These are phyloP conservation scores for Coemansia sp. DNA, from an alignment of 192 early-diverging fungal genomes.

Conservation along the genomic window DNA sequence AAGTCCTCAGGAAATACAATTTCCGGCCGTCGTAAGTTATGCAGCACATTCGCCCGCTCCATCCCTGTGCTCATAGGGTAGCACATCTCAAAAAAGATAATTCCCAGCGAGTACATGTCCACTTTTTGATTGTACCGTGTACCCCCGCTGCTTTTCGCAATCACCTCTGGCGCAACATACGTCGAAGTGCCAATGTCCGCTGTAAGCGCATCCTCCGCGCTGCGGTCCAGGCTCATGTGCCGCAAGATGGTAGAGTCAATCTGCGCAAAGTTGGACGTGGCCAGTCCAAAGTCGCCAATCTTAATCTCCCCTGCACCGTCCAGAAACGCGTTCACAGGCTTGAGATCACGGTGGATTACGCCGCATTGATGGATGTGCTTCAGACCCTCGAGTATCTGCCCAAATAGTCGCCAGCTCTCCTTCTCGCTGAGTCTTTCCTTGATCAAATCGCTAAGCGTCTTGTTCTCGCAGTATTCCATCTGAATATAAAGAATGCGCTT, in stretches of 20 bases:
- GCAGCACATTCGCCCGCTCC: slow-evolving; percentile 78
- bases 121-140: slow-evolving; percentile 73
- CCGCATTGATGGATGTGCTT: slow-evolving; percentile 85
- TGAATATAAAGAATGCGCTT: slow-evolving; percentile 68
- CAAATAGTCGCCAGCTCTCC: slow-evolving; percentile 80
- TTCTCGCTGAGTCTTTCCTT: slow-evolving; percentile 75
- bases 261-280: slow-evolving; percentile 58
- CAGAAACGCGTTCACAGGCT: slow-evolving; percentile 71
- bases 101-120: slow-evolving; percentile 95
- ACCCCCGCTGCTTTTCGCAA: slow-evolving; percentile 41
- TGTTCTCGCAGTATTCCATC: slow-evolving; percentile 98
- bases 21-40: slow-evolving; percentile 61
- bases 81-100: slow-evolving; percentile 94
- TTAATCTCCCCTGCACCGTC: slow-evolving; percentile 59
- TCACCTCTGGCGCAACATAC: slow-evolving; percentile 75
- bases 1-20: slow-evolving; percentile 58
- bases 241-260: slow-evolving; percentile 29
- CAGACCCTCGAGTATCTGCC: slow-evolving; percentile 89
- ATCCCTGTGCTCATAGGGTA: slow-evolving; percentile 85
- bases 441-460: slow-evolving; percentile 83
- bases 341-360: slow-evolving; percentile 75
- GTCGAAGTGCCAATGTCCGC: slow-evolving; percentile 88
- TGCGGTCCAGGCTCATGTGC: slow-evolving; percentile 27
- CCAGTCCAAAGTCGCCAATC: slow-evolving; percentile 98
- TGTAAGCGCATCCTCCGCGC: slow-evolving; percentile 63